A percentile compares a stretch with the other conserved stretches of the same genome.
Conservation (phyloP, 441 rosid genomes). For the Monsonia emarginata region DNA sequence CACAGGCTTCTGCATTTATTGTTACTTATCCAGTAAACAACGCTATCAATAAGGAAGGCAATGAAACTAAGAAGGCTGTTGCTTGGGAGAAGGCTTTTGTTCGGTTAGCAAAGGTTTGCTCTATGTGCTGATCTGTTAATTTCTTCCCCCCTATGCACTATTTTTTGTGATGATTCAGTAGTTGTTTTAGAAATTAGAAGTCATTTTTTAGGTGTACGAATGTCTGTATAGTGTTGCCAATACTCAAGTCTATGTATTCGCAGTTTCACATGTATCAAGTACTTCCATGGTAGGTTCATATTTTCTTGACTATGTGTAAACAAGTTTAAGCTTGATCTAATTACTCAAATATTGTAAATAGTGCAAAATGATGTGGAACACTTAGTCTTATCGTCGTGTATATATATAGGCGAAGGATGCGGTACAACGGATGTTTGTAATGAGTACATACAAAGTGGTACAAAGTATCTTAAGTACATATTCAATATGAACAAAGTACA, state of each 20-base stretch:
- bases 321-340: neutral
- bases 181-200: neutral
- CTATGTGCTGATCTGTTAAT: slow-evolving; percentile 6
- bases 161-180: neutral
- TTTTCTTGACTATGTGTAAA: neutral
- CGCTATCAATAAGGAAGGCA: slow-evolving; percentile 48
- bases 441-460: no score
- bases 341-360: neutral
- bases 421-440: no score
- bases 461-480: no score
- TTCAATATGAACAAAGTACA: no score
- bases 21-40: slow-evolving; percentile 92
- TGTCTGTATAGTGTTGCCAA: neutral
- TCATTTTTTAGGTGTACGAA: neutral
- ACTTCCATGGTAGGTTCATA: neutral
- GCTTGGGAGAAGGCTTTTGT: slow-evolving; percentile 97
- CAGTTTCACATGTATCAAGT: neutral
- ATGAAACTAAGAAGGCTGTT: slow-evolving; percentile 58
- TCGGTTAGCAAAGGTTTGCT: slow-evolving; percentile 67
- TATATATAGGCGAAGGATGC: no score
- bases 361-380: neutral
- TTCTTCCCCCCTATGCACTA: neutral
- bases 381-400: no score
- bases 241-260: neutral
- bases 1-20: slow-evolving; percentile 87